Percentiles rank a stretch among this genome's conserved stretches.
Evolutionary conservation across 2,329 filamentous ascomycete genomes (phyloP).

Genomic region (Trichophyton benhamiae): DNA sequence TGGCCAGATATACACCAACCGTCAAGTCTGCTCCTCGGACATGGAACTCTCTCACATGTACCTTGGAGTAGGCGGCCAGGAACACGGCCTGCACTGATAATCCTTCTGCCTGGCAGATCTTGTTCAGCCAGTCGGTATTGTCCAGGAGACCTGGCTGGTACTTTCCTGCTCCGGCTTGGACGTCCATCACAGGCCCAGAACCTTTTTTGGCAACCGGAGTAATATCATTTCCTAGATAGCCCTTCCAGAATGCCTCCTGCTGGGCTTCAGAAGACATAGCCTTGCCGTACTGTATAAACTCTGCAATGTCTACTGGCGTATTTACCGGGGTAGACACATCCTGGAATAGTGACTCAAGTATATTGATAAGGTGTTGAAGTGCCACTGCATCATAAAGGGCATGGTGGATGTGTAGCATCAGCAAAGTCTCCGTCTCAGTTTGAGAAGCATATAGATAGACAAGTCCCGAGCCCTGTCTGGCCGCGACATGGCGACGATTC

Average conservation of each 20-base stretch:
- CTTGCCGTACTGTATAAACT: constrained; percentile 30
- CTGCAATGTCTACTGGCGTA: constrained; percentile 25
- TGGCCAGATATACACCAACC: constrained; percentile 74
- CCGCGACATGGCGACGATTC: constrained; percentile 11
- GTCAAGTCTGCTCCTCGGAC: constrained; percentile 37
- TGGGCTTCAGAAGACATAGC: constrained; percentile 17
- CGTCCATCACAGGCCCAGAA: background rate
- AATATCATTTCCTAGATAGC: constrained; percentile 22
- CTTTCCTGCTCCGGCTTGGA: constrained; percentile 6
- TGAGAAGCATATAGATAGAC: constrained; percentile 27
- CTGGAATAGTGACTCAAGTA: constrained; percentile 37
- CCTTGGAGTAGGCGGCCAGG: constrained; percentile 53
- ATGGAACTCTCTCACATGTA: constrained; percentile 1
- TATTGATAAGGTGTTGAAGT: constrained; percentile 50
- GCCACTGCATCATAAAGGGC: constrained; percentile 80
- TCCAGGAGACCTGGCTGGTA: constrained; percentile 41
- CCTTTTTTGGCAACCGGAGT: background rate
- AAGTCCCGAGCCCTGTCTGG: constrained; percentile 15
- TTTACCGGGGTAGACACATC: constrained; percentile 10
- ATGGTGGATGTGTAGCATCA: constrained; percentile 60
- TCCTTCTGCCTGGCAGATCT: constrained; percentile 39
- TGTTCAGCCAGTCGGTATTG: constrained; percentile 31
- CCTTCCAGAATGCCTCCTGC: constrained; percentile 35
- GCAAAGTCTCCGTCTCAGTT: constrained; percentile 21
- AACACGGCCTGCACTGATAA: constrained; percentile 62